Evolutionary conservation across 495 filamentous ascomycete species (phyloP).

Genomic region (Cercophora scortea): DNA sequence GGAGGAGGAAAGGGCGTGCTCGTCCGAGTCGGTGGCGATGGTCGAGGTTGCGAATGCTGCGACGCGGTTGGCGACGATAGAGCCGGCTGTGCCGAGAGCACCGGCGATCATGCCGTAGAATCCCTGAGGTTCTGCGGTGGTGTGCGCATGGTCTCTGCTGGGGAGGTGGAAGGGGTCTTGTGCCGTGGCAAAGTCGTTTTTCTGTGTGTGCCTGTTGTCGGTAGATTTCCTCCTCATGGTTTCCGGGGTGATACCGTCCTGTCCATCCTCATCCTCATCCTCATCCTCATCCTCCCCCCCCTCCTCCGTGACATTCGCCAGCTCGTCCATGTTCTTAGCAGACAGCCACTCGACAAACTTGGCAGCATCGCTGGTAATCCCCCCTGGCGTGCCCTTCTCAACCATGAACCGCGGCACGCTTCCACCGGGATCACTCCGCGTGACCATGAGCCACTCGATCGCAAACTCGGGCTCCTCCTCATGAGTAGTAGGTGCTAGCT

Average conservation of each 20-base stretch:
- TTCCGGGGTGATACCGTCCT: background rate
- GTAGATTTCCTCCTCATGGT: background rate
- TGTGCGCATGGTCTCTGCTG: too few relatives aligned
- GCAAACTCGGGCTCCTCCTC: slow-evolving; percentile 46
- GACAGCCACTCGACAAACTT: slow-evolving; percentile 85
- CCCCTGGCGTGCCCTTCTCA: slow-evolving; percentile 78
- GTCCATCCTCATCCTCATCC: background rate
- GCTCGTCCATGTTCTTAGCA: slow-evolving; percentile 37
- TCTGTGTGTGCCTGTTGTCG: background rate
- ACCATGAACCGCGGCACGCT: slow-evolving; percentile 92
- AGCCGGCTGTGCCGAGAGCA: slow-evolving; percentile 34
- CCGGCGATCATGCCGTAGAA: slow-evolving; percentile 44
- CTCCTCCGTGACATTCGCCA: slow-evolving; percentile 10
- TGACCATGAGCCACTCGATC: slow-evolving; percentile 96
- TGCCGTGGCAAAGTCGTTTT: background rate
- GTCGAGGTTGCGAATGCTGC: slow-evolving; percentile 20
- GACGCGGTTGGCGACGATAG: slow-evolving; percentile 30
- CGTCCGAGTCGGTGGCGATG: slow-evolving; percentile 24
- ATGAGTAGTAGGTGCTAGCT: slow-evolving; percentile 21
- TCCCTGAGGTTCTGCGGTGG: slow-evolving; percentile 28
- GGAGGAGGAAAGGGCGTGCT: background rate
- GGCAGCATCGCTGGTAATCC: slow-evolving; percentile 72
- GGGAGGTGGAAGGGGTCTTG: slow-evolving; percentile 29
- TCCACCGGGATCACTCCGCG: slow-evolving; percentile 87
- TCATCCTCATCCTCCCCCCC: slow-evolving; percentile 14